phyloP scores from a whole-genome alignment of 2,329 filamentous ascomycete species.

The Hymenoscyphus albidus region DNA sequence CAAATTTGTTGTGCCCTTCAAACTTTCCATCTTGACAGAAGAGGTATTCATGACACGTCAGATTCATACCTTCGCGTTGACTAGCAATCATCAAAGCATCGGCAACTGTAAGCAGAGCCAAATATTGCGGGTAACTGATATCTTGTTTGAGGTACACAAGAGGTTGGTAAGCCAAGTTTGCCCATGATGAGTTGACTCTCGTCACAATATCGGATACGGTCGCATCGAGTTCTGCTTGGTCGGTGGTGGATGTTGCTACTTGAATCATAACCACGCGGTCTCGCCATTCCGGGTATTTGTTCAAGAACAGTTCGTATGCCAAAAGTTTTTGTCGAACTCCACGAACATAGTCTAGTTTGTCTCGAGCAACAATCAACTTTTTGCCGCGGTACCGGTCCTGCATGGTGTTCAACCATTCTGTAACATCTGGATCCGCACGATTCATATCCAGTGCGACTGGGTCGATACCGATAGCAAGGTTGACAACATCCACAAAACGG shows the following conservation, averaged over 20 bases:
- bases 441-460: conserved; percentile 69
- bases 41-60: conserved; percentile 91
- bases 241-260: conserved; percentile 85
- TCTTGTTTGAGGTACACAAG: conserved; percentile 94
- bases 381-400: conserved; percentile 83
- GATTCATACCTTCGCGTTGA: conserved; percentile 94
- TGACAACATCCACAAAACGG: conserved; percentile 84
- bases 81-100: conserved; percentile 93
- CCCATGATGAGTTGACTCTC: conserved; percentile 86
- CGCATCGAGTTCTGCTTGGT: conserved; percentile 82
- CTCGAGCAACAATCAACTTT: conserved; percentile 84
- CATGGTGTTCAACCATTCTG: conserved; percentile 75
- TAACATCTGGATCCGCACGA: conserved; percentile 68
- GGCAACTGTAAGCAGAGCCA: conserved; percentile 85
- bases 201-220: conserved; percentile 92
- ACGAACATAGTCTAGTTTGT: conserved; percentile 90
- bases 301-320: conserved; percentile 85
- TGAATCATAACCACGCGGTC: conserved; percentile 89
- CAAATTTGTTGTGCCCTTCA: conserved; percentile 69
- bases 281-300: conserved; percentile 86
- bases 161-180: conserved; percentile 86
- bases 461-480: conserved; percentile 87
- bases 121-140: conserved; percentile 86
- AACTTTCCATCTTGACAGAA: conserved; percentile 84
- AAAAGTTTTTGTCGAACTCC: conserved; percentile 92